Percentiles rank a stretch among this genome's conserved stretches.
Evolutionary conservation across 805 yeast species (phyloP).

Genomic region (Candida lessepsii): DNA sequence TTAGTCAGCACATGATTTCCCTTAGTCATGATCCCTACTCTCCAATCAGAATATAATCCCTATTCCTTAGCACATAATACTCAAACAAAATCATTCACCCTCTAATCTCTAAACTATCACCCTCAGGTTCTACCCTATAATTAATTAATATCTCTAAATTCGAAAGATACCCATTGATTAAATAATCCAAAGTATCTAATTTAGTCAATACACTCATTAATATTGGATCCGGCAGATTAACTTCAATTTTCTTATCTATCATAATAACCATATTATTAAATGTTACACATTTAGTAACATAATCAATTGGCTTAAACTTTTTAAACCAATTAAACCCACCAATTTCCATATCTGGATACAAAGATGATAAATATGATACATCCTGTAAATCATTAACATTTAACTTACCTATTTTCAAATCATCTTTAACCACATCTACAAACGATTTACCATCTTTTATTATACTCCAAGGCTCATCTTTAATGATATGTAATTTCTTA

Average conservation of each 20-base stretch:
- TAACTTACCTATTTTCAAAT: slow-evolving; percentile 36
- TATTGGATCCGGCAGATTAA: slow-evolving; percentile 66
- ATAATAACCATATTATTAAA: slow-evolving; percentile 60
- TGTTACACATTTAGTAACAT: slow-evolving; percentile 62
- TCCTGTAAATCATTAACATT: slow-evolving; percentile 22
- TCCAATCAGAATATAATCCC: no score
- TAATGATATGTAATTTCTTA: slow-evolving; percentile 48
- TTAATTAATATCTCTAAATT: slow-evolving; percentile 14
- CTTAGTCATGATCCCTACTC: no score
- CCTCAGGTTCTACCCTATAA: neutral
- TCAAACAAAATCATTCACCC: no score
- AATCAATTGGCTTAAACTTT: slow-evolving; percentile 43
- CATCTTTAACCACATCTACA: slow-evolving; percentile 57
- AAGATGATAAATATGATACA: slow-evolving; percentile 12
- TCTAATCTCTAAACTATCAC: neutral
- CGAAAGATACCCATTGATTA: slow-evolving; percentile 34
- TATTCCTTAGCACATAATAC: no score
- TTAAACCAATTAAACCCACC: slow-evolving; percentile 15
- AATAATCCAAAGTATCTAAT: slow-evolving; percentile 58
- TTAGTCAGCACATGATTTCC: no score
- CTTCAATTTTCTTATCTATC: slow-evolving; percentile 56
- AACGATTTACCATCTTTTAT: slow-evolving; percentile 44
- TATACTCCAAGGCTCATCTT: slow-evolving; percentile 62
- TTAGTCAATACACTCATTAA: slow-evolving; percentile 62
- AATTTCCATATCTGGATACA: slow-evolving; percentile 10